Evolutionary conservation across 176 grass and related monocot genomes (phyloP).

Genomic region (Eleusine indica): DNA sequence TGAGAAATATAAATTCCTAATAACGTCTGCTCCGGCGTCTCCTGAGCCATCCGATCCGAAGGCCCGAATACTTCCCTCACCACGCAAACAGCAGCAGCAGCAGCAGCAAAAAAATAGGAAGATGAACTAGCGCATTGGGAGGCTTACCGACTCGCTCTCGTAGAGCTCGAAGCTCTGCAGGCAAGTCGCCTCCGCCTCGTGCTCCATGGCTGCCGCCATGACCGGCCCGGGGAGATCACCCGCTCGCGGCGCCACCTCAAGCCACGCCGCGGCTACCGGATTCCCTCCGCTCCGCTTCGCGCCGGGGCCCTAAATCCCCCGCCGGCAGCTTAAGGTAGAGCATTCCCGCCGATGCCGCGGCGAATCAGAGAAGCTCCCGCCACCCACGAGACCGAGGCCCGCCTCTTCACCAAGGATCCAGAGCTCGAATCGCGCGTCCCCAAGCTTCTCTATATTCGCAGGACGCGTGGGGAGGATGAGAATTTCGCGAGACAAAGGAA

Average conservation of each 20-base stretch:
- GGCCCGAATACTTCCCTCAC: background rate
- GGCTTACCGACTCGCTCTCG: conserved; percentile 69
- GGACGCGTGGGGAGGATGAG: conserved; percentile 12
- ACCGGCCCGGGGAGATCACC: conserved; percentile 30
- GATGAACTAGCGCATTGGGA: conserved; percentile 14
- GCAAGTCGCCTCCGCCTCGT: conserved; percentile 38
- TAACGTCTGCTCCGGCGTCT: background rate
- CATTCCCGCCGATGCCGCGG: conserved; percentile 45
- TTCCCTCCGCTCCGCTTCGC: conserved; percentile 34
- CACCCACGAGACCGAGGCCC: background rate
- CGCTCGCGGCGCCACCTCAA: conserved; percentile 39
- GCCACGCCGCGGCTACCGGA: conserved; percentile 25
- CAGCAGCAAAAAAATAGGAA: background rate
- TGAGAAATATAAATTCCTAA: too few relatives aligned
- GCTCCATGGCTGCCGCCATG: conserved; percentile 34
- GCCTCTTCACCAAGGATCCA: background rate
- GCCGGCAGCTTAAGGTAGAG: conserved; percentile 77
- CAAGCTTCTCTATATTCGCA: conserved; percentile 6
- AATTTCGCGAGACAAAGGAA: conserved; percentile 35
- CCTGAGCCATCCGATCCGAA: conserved; percentile 23
- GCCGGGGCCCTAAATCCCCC: conserved; percentile 54
- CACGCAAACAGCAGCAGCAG: background rate
- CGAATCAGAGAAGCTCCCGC: conserved; percentile 37
- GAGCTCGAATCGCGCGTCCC: background rate
- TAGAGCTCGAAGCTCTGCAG: conserved; percentile 79